Evolutionary conservation across 352 stramenopile genomes (phyloP).

Genomic region (Phytophthora europaea): DNA sequence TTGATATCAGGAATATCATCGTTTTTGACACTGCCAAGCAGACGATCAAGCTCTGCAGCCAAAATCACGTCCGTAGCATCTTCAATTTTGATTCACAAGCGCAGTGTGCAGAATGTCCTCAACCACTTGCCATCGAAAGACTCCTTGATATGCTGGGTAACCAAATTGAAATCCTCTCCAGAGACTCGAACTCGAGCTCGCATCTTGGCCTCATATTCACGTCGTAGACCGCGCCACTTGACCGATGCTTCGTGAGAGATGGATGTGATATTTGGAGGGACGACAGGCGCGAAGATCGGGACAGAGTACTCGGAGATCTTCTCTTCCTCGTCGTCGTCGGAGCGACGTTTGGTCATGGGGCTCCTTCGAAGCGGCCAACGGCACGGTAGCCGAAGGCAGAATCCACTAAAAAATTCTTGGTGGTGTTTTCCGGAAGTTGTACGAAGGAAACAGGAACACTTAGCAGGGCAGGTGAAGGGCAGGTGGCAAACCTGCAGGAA

Average conservation of each 20-base stretch:
- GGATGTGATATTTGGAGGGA: neutral
- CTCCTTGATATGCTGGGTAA: neutral
- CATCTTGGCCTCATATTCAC: constrained; percentile 3
- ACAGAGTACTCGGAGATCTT: neutral
- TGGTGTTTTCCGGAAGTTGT: neutral
- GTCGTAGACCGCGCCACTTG: neutral
- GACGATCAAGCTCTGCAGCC: neutral
- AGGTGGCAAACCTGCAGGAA: neutral
- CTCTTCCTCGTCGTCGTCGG: neutral
- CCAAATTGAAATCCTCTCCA: neutral
- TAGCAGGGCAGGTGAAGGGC: neutral
- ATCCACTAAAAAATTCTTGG: neutral
- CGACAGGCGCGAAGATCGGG: neutral
- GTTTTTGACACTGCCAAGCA: neutral
- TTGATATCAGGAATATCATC: neutral
- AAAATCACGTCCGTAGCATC: neutral
- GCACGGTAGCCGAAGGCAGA: neutral
- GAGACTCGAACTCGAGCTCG: neutral
- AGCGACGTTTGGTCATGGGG: neutral
- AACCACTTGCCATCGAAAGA: neutral
- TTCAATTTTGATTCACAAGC: neutral
- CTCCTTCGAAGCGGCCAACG: neutral
- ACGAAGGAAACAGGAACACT: neutral
- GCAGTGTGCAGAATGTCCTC: neutral
- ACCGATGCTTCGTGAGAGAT: neutral